Conservation (phyloP, 2,329 filamentous ascomycete genomes). For the Rhynchosporium secalis region DNA sequence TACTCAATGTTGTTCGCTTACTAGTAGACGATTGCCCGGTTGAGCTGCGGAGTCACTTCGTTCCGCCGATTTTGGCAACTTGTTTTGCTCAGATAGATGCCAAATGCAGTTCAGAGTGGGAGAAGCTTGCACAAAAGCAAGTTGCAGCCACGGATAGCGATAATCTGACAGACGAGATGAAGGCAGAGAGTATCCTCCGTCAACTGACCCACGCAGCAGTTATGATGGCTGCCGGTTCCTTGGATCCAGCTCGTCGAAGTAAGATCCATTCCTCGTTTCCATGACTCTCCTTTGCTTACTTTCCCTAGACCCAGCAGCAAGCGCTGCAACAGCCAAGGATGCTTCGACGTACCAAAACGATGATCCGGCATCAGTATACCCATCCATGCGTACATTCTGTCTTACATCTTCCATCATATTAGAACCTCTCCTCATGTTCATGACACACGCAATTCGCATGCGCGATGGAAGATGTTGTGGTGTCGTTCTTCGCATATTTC, state of each 20-base stretch:
- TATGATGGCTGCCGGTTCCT: conserved; percentile 83
- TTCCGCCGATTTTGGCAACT: conserved; percentile 78
- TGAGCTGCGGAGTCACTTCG: conserved; percentile 72
- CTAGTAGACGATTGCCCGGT: conserved; percentile 91
- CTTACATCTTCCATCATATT: conserved; percentile 75
- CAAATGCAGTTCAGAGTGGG: conserved; percentile 88
- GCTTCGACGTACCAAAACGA: conserved; percentile 34
- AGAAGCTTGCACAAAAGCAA: conserved; percentile 66
- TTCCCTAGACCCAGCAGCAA: conserved; percentile 25
- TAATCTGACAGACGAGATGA: conserved; percentile 93
- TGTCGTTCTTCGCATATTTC: conserved; percentile 82
- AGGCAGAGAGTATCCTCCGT: conserved; percentile 89
- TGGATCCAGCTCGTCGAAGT: conserved; percentile 73
- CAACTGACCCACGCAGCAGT: conserved; percentile 92
- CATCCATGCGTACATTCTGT: conserved; percentile 77
- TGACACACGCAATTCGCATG: conserved; percentile 86
- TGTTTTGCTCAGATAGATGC: conserved; percentile 84
- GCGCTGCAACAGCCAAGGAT: conserved; percentile 30
- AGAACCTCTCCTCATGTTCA: conserved; percentile 87
- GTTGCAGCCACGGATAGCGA: conserved; percentile 66
- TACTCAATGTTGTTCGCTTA: conserved; percentile 84
- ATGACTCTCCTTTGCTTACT: conserved; percentile 15
- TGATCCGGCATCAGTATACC: conserved; percentile 38
- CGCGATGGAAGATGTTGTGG: conserved; percentile 86
- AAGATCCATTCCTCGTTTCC: conserved; percentile 36